Conservation (phyloP, 257 asterid species). For the Prunella vulgaris region DNA sequence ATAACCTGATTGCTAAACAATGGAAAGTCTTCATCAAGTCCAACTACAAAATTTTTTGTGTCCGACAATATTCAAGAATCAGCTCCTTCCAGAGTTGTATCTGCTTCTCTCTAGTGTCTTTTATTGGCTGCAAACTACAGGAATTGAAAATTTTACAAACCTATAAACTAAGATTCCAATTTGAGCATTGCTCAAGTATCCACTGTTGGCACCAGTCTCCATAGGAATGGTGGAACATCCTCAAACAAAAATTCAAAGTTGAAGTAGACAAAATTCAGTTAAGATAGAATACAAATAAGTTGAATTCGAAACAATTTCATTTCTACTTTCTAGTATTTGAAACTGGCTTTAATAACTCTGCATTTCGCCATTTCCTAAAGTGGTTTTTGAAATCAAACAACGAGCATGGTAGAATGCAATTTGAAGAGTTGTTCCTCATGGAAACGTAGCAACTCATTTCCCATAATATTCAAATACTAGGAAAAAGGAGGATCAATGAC, state of each 20-base stretch:
- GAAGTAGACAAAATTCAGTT: background rate
- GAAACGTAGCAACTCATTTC: background rate
- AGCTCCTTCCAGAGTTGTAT: conserved; percentile 93
- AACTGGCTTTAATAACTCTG: background rate
- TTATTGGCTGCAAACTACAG: conserved; percentile 85
- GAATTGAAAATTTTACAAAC: conserved; percentile 15
- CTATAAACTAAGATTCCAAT: background rate
- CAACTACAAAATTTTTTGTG: conserved; percentile 67
- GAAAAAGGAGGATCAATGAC: background rate
- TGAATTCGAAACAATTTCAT: background rate
- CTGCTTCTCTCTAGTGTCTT: conserved; percentile 92
- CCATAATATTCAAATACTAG: background rate
- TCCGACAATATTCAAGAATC: conserved; percentile 69
- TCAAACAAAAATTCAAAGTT: background rate
- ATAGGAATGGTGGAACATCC: conserved; percentile 10
- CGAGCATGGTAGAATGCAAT: background rate
- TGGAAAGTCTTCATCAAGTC: conserved; percentile 87
- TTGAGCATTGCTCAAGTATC: conserved; percentile 8
- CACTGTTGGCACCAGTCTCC: background rate
- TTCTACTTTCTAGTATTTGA: background rate
- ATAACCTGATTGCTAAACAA: conserved; percentile 71
- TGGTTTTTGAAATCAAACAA: background rate
- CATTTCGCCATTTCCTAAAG: background rate
- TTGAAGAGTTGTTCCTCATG: background rate
- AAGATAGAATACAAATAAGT: background rate